Percentiles rank a stretch among this genome's conserved stretches.
Conservation (phyloP, 208 protist species). For the Novymonas esmeraldas region DNA sequence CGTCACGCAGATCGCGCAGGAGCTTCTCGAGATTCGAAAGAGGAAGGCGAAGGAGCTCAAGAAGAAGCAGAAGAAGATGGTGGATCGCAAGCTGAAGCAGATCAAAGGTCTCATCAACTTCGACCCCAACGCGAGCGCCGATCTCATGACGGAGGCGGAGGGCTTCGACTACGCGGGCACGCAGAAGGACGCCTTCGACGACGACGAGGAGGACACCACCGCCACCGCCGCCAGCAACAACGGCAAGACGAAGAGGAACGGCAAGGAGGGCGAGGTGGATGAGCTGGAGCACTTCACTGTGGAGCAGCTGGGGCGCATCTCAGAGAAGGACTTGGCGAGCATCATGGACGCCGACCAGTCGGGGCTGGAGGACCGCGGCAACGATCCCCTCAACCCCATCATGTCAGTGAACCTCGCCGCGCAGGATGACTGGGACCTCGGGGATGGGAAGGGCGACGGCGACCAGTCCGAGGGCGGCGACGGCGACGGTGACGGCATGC, state of each 20-base stretch:
- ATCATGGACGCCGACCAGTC: conserved; percentile 64
- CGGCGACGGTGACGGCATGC: conserved; percentile 23
- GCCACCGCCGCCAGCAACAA: too few species aligned
- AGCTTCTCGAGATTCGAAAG: conserved; percentile 88
- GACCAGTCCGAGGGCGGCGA: conserved; percentile 25
- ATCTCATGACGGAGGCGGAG: conserved; percentile 74
- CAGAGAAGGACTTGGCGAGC: conserved; percentile 55
- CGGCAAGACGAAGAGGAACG: too few species aligned
- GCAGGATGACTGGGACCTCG: conserved; percentile 86
- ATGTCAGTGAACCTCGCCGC: conserved; percentile 76
- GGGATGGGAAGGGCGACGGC: conserved; percentile 39
- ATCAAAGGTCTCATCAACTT: conserved; percentile 94
- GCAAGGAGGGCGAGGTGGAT: conserved; percentile 27
- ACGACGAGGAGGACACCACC: conserved; percentile 16
- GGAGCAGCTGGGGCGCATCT: conserved; percentile 66
- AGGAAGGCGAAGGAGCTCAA: conserved; percentile 88
- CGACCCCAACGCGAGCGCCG: conserved; percentile 77
- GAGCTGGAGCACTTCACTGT: conserved; percentile 79
- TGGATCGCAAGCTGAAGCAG: conserved; percentile 92
- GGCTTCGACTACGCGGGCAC: conserved; percentile 49
- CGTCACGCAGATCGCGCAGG: conserved; percentile 78
- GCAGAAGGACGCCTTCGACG: conserved; percentile 22
- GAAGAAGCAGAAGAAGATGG: conserved; percentile 92
- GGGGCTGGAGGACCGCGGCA: conserved; percentile 48
- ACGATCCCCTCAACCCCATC: conserved; percentile 82